Percentiles rank a stretch among this genome's conserved stretches.
phyloP scores from a whole-genome alignment of 2,329 filamentous ascomycete genomes.

The Phialophora expanda region DNA sequence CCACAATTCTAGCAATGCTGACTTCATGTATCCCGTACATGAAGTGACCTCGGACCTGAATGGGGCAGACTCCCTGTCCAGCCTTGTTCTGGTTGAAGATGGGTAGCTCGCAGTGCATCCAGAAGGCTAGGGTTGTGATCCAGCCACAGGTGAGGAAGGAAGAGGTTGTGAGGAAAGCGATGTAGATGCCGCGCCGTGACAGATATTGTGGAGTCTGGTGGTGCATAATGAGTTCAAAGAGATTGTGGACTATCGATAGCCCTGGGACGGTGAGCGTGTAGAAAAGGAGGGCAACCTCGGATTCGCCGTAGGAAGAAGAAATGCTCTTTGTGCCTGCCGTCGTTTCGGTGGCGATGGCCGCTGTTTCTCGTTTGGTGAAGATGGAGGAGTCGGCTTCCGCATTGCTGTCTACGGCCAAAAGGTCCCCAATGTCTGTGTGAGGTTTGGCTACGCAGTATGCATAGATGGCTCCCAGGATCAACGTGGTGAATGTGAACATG shows the following conservation, averaged over 20 bases:
- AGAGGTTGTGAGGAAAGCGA: slow-evolving; percentile 30
- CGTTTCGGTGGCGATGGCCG: background rate
- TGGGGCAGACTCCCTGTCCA: slow-evolving; percentile 54
- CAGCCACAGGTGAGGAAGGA: slow-evolving; percentile 33
- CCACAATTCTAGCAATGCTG: slow-evolving; percentile 33
- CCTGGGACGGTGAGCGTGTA: slow-evolving; percentile 35
- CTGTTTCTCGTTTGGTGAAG: slow-evolving; percentile 23
- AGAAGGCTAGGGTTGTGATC: slow-evolving; percentile 30
- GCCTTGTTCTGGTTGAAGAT: slow-evolving; percentile 43
- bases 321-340: background rate
- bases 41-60: slow-evolving; percentile 53
- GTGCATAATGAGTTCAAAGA: slow-evolving; percentile 33
- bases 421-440: slow-evolving; percentile 34
- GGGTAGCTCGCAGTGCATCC: slow-evolving; percentile 39
- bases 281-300: slow-evolving; percentile 33
- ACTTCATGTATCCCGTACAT: slow-evolving; percentile 40
- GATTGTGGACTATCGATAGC: slow-evolving; percentile 29
- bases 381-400: slow-evolving; percentile 31
- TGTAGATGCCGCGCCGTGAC: slow-evolving; percentile 39
- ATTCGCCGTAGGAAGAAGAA: slow-evolving; percentile 3
- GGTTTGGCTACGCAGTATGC: slow-evolving; percentile 39
- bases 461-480: slow-evolving; percentile 37
- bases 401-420: slow-evolving; percentile 23
- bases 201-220: slow-evolving; percentile 27
- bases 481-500: slow-evolving; percentile 34